Base-by-base conservation (phyloP, 116 monocot genomes). In the Cymodocea nodosa region DNA sequence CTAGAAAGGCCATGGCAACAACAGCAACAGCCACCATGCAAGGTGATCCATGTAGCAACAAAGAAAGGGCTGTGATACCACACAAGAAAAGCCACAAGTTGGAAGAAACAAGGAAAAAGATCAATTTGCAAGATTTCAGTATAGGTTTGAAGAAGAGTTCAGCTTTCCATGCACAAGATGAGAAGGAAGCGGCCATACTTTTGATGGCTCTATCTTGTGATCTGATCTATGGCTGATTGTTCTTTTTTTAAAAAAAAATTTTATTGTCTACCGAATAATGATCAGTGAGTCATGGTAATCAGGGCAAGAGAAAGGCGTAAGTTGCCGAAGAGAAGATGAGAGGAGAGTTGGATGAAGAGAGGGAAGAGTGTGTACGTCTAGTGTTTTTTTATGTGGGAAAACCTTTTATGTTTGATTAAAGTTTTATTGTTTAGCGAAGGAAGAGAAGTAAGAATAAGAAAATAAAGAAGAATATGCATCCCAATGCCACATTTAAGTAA, bases 51-150 rank as follows among this genome's bases (percentile, higher is more conserved):
- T 0, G 65, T 20, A 35, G 16, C 19, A 1, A 24, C 56, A 39
- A 44, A 74, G 70, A 75, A 72, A 72, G 78, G 24, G 67, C 69
- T 35, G 49, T 79, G 57, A 39, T 55, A 4, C 89, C 89, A 23
- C 81, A 78, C 75, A 89, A 89, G 85, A 89, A 89, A 63, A 63
- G 85, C 69, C 83, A 74, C 83, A 89, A 81, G 70, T 72, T 78
- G 54, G 19, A 34, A 5, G 39, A 51, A 64, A 59, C 73, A 20
- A 58, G 59, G 24, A 78, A 67, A 44, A 75, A 75, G 60, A 73
- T 75, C 61, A 13, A 69, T 10, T 75, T 75, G 39, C 71, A 82
- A 30, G 79, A 77, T 34, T 54, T 85, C 39, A 72, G 23, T 36
- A 61, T 82, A 11, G 70, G 80, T 19, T 72, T 77, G 59, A 75